Evolutionary conservation across 1,139 yeast genomes (phyloP), one percentile per base, ranked within the genome.

Genomic region (Saccharomycopsis hybrid): DNA sequence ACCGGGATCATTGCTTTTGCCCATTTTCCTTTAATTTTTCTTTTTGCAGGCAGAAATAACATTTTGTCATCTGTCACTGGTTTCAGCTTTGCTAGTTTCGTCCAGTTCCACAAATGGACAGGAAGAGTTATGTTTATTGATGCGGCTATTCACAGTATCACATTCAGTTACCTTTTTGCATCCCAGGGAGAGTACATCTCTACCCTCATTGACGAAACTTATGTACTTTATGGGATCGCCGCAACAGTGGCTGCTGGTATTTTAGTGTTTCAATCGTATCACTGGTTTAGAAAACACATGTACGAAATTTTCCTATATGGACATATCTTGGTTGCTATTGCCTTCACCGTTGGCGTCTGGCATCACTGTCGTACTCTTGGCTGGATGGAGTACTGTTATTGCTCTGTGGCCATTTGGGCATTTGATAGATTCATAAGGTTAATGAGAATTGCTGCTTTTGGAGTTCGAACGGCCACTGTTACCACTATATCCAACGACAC

Each of bases 21-120:
- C 50, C 67, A 75, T 51, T 63, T 78, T 49, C 87, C 88, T 3
- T 51, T 75, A 4, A 59, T 78, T 40, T 66, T 79, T 18, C 62
- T 80, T 43, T 79, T 82, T 61, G 79, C 82, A 8, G 85, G 85
- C 18, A 70, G 87, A 66, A 85, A 85, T 62, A 85, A 84, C 61
- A 65, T 84, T 47, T 64, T 85, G 58, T 77, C 78, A 56, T 72
- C 76, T 71, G 46, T 80, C 39, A 79, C 88, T 3, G 85, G 88
- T 43, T 81, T 88, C 83, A 69, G 77, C 25, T 75, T 74, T 57
- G 68, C 80, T 2, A 73, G 85, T 44, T 82, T 84, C 61, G 67
- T 80, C 52, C 68, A 76, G 25, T 73, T 79, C 61, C 94, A 85
- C 65, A 78, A 81, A 58, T 80, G 85, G 82, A 60, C 78, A 4